Conservation (phyloP, 2,329 filamentous ascomycete genomes). For the Alternaria hordeiaustralica region DNA sequence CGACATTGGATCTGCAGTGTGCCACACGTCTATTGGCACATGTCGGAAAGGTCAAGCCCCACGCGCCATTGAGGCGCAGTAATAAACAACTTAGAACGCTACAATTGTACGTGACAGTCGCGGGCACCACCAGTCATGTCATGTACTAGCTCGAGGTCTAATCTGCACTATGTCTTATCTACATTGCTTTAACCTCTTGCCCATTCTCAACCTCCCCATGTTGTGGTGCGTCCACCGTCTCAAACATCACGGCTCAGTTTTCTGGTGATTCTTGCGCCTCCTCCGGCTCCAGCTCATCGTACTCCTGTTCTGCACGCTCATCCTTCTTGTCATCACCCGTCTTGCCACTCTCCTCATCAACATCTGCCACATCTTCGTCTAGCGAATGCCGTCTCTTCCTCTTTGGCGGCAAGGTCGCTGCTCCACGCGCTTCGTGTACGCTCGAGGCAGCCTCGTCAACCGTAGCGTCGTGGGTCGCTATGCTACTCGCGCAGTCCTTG, state of each 20-base stretch:
- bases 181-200: not conserved
- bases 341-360: not conserved
- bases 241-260: not conserved
- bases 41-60: not conserved
- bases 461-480: not conserved
- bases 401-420: not conserved
- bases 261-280: fast-evolving
- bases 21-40: not conserved
- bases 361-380: not conserved
- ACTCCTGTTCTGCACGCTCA: not conserved
- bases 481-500: not conserved
- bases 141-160: not conserved
- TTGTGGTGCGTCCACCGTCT: not conserved
- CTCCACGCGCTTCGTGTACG: not conserved
- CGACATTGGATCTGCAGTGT: not conserved
- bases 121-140: not conserved
- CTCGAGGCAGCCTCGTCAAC: not conserved
- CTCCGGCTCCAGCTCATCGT: not conserved
- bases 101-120: not conserved
- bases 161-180: not conserved
- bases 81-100: not conserved
- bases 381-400: not conserved
- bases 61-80: not conserved
- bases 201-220: not conserved
- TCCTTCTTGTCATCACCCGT: not conserved